Evolutionary conservation across 2,329 filamentous ascomycete genomes (phyloP).

Genomic region (Beauveria brongniartii): DNA sequence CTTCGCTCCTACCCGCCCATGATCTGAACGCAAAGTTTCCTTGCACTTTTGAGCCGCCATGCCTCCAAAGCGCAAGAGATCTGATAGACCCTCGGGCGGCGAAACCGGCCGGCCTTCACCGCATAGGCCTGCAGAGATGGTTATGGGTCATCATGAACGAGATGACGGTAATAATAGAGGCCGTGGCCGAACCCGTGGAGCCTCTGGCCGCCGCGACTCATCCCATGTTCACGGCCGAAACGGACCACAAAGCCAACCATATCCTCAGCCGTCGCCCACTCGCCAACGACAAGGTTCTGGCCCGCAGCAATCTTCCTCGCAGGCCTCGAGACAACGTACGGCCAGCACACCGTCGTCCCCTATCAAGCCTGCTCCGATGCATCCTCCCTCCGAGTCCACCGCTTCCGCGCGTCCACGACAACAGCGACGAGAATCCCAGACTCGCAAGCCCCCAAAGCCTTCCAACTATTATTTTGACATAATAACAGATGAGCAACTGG

Average conservation of each 20-base stretch:
- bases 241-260: conserved; percentile 13
- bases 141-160: conserved; percentile 50
- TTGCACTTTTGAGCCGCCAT: conserved; percentile 29
- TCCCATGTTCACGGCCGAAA: conserved; percentile 28
- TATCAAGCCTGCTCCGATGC: not conserved
- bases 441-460: conserved; percentile 24
- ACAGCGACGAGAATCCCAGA: not conserved
- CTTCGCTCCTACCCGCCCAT: conserved; percentile 20
- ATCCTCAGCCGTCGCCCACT: conserved; percentile 11
- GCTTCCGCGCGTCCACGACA: conserved; percentile 14
- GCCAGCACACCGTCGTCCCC: not conserved
- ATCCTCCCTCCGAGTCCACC: not conserved
- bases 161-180: conserved; percentile 40
- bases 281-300: conserved; percentile 10
- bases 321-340: not conserved
- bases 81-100: conserved; percentile 36
- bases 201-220: conserved; percentile 45
- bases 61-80: conserved; percentile 54
- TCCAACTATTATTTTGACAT: conserved; percentile 64
- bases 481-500: conserved; percentile 61
- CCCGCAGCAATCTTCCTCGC: not conserved
- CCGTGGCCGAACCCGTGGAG: conserved; percentile 38
- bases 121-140: conserved; percentile 51
- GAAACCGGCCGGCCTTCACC: conserved; percentile 51
- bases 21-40: conserved; percentile 20